Evolutionary conservation across 495 filamentous ascomycete species (phyloP).

Genomic region (Trichoderma reesei): DNA sequence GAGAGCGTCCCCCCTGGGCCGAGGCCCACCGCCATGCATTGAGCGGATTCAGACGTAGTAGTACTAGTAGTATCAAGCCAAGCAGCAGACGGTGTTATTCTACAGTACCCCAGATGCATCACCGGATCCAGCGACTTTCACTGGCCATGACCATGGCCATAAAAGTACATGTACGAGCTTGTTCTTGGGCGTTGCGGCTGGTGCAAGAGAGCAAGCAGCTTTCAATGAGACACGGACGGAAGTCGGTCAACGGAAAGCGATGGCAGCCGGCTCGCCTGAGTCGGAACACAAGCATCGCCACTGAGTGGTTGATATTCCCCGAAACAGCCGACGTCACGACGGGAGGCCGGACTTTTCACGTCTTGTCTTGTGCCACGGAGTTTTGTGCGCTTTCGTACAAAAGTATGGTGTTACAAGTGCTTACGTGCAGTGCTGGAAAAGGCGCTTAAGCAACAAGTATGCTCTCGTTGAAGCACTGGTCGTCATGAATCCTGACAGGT

Average conservation of each 20-base stretch:
- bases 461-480: too few species aligned
- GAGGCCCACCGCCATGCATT: conserved; percentile 3
- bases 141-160: too few species aligned
- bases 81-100: not conserved
- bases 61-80: not conserved
- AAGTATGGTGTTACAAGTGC: not conserved
- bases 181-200: too few species aligned
- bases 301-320: conserved; percentile 4
- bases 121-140: not conserved
- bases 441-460: too few species aligned
- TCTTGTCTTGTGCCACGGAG: not conserved
- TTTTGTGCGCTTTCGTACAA: not conserved
- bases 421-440: not conserved
- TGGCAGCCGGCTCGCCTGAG: not conserved
- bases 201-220: too few species aligned
- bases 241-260: not conserved
- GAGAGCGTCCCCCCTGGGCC: not conserved
- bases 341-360: not conserved
- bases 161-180: too few species aligned
- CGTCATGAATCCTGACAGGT: too few species aligned
- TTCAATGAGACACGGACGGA: conserved; percentile 1
- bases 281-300: not conserved
- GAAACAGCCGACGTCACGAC: conserved; percentile 7
- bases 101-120: not conserved
- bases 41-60: not conserved